These are phyloP conservation scores for Flaveria sonorensis DNA, from an alignment of 129 eudicot genomes.

Conservation along the genomic window DNA sequence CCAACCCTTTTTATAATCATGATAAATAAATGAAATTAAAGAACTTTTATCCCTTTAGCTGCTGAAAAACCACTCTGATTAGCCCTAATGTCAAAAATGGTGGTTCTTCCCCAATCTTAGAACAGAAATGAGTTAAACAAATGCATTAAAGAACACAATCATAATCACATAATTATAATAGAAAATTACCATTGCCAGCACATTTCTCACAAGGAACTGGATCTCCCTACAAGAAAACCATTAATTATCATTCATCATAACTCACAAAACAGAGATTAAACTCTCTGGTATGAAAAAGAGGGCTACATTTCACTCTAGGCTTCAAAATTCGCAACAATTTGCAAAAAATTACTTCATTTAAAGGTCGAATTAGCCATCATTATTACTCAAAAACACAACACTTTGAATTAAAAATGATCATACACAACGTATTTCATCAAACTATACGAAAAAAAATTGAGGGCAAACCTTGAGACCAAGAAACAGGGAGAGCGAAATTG, in stretches of 20 bases:
- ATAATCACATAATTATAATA: background rate
- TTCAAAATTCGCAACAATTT: background rate
- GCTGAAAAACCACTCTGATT: background rate
- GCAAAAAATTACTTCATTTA: background rate
- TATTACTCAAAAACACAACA: background rate
- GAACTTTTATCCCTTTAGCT: background rate
- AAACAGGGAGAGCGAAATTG: constrained; percentile 84
- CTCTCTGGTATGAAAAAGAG: background rate
- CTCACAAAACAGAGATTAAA: constrained; percentile 24
- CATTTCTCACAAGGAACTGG: constrained; percentile 95
- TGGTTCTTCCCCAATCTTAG: background rate
- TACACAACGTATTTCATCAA: background rate
- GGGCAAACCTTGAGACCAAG: constrained; percentile 86
- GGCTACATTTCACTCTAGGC: constrained; percentile 8
- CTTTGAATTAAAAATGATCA: background rate
- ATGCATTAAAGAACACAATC: background rate
- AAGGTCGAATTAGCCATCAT: background rate
- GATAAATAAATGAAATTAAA: background rate
- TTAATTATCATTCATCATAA: constrained; percentile 23
- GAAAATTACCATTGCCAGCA: constrained; percentile 83
- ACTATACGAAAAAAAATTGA: background rate
- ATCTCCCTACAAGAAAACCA: constrained; percentile 75
- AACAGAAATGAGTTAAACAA: background rate
- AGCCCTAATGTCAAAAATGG: constrained; percentile 21
- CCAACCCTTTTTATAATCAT: background rate